phyloP scores from a whole-genome alignment of 768 basidiomycete species.

The Serendipita sp. region DNA sequence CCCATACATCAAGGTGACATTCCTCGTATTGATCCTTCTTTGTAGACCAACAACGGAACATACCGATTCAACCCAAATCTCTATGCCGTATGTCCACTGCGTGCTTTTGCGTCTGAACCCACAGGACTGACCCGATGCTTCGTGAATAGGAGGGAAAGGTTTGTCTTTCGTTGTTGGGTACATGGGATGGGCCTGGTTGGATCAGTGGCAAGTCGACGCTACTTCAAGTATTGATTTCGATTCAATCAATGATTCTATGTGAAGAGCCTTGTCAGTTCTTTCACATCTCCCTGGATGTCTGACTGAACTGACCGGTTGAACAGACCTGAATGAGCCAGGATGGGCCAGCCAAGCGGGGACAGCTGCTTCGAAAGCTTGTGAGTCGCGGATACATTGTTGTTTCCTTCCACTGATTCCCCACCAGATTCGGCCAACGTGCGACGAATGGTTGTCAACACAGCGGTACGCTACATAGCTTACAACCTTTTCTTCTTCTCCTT shows the following conservation, averaged over 20 bases:
- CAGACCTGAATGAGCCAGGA: slow-evolving; percentile 73
- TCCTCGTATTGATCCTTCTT: background rate
- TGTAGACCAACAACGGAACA: slow-evolving; percentile 71
- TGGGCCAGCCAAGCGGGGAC: slow-evolving; percentile 64
- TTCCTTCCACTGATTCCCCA: slow-evolving; percentile 10
- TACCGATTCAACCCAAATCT: slow-evolving; percentile 90
- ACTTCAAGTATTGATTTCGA: slow-evolving; percentile 79
- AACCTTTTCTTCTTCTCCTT: slow-evolving; percentile 5
- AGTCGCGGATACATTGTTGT: slow-evolving; percentile 16
- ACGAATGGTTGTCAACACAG: slow-evolving; percentile 80
- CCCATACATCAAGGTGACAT: too few species aligned
- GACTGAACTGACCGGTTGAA: background rate
- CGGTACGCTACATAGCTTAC: slow-evolving; percentile 35
- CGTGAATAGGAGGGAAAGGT: slow-evolving; percentile 95
- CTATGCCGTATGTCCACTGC: slow-evolving; percentile 50
- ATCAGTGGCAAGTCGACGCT: slow-evolving; percentile 78
- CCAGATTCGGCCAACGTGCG: slow-evolving; percentile 84
- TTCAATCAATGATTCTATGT: slow-evolving; percentile 92
- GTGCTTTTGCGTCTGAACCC: slow-evolving; percentile 2
- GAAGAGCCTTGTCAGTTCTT: slow-evolving; percentile 54
- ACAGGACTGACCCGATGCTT: background rate
- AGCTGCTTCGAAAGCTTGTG: slow-evolving; percentile 63
- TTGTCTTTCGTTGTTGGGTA: slow-evolving; percentile 78
- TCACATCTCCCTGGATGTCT: background rate
- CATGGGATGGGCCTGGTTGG: slow-evolving; percentile 92